Evolutionary conservation across 2,329 filamentous ascomycete genomes (phyloP), one percentile per base, ranked within the genome.

Genomic region (Fusarium secorum): DNA sequence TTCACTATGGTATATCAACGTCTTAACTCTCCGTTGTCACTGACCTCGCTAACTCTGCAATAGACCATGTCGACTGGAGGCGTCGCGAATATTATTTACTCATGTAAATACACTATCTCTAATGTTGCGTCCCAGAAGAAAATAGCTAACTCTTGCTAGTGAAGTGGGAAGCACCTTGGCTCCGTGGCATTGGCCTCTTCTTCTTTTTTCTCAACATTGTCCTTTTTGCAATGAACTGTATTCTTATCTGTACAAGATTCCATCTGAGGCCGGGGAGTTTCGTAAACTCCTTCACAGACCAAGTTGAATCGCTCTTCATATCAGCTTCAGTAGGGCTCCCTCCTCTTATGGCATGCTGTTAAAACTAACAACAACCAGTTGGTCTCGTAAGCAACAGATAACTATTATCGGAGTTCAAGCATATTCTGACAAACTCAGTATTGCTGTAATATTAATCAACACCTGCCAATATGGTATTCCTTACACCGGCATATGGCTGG

Each of bases 371-470:
- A 41, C 33, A 26, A 44, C 32, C 44, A 85, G 83, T 78, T 84
- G 62, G 81, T 84, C 57, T 84, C 82, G 82, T 84, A 75, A 79
- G 82, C 58, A 35, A 26, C 17, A 11, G 5, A 41, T 32, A n/a
- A 42, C 42, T 18, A 24, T 18, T 30, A 8, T 36, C 33, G 24
- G 28, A 30, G 39, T 24, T 11, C 17, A 17, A 38, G 32, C 8
- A 20, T 20, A 17, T 15, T 46, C 60, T 66, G 22, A 73, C 64
- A 17, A 11, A 33, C 11, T 22, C 62, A 93, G 91, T 20, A 86
- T 92, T 66, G 93, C 91, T 26, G 93, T 93, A 42, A 88, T 95
- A 33, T 83, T 94, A 72, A 93, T 93, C 75, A 95, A 94, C 71
- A 88, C 92, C 33, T 91, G 90, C 44, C 89, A 96, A 77, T 96